Conservation (phyloP, 306 rosid genomes). For the Vicia faba region DNA sequence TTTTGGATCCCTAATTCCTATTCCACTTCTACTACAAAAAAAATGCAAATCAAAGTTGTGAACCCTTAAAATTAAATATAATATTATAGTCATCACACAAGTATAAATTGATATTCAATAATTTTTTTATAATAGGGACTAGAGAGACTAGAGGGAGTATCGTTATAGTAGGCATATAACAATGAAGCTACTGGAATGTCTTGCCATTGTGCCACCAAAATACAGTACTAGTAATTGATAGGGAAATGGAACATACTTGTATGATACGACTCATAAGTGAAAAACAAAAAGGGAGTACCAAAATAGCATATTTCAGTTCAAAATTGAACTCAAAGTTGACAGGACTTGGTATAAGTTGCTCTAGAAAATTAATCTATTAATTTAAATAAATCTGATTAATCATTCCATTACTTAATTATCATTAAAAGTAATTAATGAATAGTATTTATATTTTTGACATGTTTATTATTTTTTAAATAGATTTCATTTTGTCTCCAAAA, state of each 20-base stretch:
- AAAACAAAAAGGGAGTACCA: neutral
- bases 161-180: neutral
- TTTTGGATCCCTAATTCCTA: conserved; percentile 1
- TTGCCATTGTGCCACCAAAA: conserved; percentile 4
- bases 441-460: too few species aligned
- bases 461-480: too few species aligned
- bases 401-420: neutral
- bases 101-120: too few species aligned
- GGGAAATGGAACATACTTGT: neutral
- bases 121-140: too few species aligned
- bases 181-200: conserved; percentile 35
- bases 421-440: too few species aligned
- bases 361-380: too few species aligned
- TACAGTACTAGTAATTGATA: neutral
- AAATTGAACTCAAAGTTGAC: neutral
- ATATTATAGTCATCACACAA: neutral
- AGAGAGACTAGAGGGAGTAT: too few species aligned
- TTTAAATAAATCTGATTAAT: neutral
- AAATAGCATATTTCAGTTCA: neutral
- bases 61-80: conserved; percentile 19
- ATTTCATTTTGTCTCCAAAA: too few species aligned
- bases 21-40: neutral
- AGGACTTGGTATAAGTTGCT: neutral
- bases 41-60: neutral
- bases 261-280: neutral